phyloP scores from a whole-genome alignment of 768 basidiomycete species.

The Punctularia strigosozonata region DNA sequence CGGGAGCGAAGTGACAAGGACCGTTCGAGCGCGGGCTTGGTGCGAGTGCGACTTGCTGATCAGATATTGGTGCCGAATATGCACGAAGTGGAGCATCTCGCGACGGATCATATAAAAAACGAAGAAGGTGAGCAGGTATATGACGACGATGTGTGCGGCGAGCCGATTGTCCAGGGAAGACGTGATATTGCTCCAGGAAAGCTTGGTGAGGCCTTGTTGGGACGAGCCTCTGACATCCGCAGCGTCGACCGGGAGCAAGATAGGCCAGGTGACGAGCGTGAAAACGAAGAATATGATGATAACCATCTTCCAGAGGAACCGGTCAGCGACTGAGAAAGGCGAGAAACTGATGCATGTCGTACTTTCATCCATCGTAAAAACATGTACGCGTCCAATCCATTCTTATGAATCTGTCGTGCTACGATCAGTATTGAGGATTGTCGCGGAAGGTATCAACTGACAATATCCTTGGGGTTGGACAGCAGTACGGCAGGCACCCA shows the following conservation, averaged over 20 bases:
- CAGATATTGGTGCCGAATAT: constrained; percentile 47
- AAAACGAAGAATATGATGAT: constrained; percentile 53
- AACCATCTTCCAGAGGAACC: constrained; percentile 52
- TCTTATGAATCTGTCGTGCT: constrained; percentile 34
- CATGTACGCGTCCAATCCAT: constrained; percentile 57
- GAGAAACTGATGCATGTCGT: not conserved
- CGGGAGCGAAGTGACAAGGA: constrained; percentile 55
- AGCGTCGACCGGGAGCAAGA: constrained; percentile 47
- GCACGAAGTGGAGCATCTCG: constrained; percentile 46
- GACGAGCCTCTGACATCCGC: constrained; percentile 25
- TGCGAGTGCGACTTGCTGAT: constrained; percentile 45
- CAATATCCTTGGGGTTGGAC: constrained; percentile 32
- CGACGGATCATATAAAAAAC: constrained; percentile 46
- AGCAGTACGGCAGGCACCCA: constrained; percentile 38
- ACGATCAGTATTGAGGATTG: not conserved
- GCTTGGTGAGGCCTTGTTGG: constrained; percentile 26
- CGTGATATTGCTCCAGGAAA: constrained; percentile 44
- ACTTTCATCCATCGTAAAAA: constrained; percentile 22
- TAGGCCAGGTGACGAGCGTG: constrained; percentile 41
- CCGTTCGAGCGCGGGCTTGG: constrained; percentile 54
- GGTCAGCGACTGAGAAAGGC: not conserved
- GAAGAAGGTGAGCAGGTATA: constrained; percentile 41
- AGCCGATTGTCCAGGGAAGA: constrained; percentile 29
- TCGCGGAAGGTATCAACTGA: constrained; percentile 13
- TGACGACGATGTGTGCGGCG: constrained; percentile 45